Conservation (phyloP, 1,284 basidiomycete species). For the Ceratobasidium sp. region DNA sequence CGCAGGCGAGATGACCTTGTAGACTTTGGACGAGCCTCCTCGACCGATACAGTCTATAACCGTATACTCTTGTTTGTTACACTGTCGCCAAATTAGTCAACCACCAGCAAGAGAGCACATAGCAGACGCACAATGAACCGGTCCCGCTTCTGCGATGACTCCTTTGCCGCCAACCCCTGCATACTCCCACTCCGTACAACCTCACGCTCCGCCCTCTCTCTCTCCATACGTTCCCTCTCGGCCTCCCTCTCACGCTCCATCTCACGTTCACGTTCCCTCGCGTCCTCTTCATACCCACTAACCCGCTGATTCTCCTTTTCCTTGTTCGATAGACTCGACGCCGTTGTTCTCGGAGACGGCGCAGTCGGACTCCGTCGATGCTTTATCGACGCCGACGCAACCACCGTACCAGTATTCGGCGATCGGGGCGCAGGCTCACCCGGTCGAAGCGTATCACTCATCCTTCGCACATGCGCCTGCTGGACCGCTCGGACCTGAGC, state of each 20-base stretch:
- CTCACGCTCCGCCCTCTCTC: conserved; percentile 44
- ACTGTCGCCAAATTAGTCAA: conserved; percentile 44
- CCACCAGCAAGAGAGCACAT: conserved; percentile 21
- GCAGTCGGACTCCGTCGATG: conserved; percentile 70
- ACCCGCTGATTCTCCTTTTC: conserved; percentile 32
- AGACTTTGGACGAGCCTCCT: conserved; percentile 93
- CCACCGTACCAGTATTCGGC: not conserved
- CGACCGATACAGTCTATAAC: conserved; percentile 88
- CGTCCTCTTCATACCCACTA: too few relatives aligned
- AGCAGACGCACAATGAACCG: conserved; percentile 35
- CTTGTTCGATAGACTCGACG: conserved; percentile 48
- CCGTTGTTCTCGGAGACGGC: conserved; percentile 62
- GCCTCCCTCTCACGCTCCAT: not conserved
- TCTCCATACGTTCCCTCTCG: conserved; percentile 48
- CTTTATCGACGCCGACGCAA: conserved; percentile 8
- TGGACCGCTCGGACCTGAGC: conserved; percentile 21
- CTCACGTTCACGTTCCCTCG: conserved; percentile 42
- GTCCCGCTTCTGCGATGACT: conserved; percentile 46
- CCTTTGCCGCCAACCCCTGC: conserved; percentile 42
- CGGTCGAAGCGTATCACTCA: conserved; percentile 18
- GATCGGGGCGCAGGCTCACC: not conserved
- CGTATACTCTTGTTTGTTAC: conserved; percentile 79
- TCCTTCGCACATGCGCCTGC: conserved; percentile 11
- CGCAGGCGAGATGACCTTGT: conserved; percentile 79
- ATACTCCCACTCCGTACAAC: conserved; percentile 38